Conservation (phyloP, 768 basidiomycete genomes). For the Xerocomellus amylosporus region DNA sequence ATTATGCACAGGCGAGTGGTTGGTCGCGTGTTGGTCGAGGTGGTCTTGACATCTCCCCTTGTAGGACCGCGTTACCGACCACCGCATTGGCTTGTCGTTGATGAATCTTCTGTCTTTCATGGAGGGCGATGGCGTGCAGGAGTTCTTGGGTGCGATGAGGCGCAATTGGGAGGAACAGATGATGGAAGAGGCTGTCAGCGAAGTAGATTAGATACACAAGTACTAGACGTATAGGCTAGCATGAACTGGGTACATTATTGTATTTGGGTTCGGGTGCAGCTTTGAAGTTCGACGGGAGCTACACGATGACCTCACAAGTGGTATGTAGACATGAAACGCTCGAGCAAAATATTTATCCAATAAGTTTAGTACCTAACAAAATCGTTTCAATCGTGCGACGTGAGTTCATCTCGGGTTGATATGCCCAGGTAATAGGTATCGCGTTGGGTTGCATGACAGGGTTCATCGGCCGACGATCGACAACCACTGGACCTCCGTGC, state of each 20-base stretch:
- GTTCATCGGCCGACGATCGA: neutral
- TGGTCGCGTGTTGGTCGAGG: neutral
- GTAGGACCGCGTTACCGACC: slow-evolving; percentile 91
- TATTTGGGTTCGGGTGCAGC: no score
- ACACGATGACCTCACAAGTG: neutral
- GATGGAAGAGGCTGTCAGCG: slow-evolving; percentile 50
- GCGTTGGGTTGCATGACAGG: neutral
- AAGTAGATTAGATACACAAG: slow-evolving; percentile 9
- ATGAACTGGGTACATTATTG: no score
- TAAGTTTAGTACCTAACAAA: neutral
- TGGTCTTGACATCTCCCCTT: neutral
- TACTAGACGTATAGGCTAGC: no score
- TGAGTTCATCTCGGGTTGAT: neutral
- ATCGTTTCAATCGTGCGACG: neutral
- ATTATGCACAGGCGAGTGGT: slow-evolving; percentile 70
- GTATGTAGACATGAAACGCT: neutral
- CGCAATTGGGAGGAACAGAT: slow-evolving; percentile 53
- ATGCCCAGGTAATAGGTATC: neutral
- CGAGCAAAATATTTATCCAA: neutral
- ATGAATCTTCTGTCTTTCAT: slow-evolving; percentile 64
- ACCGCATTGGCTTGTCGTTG: slow-evolving; percentile 76
- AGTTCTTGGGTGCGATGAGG: slow-evolving; percentile 56
- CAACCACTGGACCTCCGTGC: neutral
- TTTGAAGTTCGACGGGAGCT: neutral
- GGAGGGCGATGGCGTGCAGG: slow-evolving; percentile 61